Evolutionary conservation across 345 rosid species (phyloP).

Genomic region (Triadica sebifera): DNA sequence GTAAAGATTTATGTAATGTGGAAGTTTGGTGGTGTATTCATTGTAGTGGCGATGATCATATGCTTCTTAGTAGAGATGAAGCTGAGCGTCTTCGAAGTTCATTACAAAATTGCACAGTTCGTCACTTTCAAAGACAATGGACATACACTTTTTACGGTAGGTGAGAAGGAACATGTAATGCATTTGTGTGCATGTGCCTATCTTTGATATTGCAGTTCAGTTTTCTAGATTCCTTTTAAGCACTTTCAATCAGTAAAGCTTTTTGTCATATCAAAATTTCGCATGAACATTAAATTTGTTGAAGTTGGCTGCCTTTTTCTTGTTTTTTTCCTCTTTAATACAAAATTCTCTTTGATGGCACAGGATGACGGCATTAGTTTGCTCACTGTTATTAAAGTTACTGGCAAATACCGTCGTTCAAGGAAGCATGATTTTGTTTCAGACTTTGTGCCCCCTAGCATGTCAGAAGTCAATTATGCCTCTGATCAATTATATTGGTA

Average conservation of each 20-base stretch:
- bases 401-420: slow-evolving; percentile 60
- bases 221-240: not conserved
- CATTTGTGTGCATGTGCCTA: not conserved
- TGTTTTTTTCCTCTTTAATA: not conserved
- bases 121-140: slow-evolving; percentile 74
- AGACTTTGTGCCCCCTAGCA: slow-evolving; percentile 77
- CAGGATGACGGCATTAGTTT: slow-evolving; percentile 74
- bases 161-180: slow-evolving; percentile 7
- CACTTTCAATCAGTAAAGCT: not conserved
- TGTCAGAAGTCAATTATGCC: slow-evolving; percentile 46
- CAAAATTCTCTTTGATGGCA: slow-evolving; percentile 4
- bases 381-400: slow-evolving; percentile 73
- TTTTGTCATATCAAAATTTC: not conserved
- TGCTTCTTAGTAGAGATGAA: slow-evolving; percentile 80
- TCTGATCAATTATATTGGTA: slow-evolving; percentile 47
- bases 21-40: slow-evolving; percentile 8
- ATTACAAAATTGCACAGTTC: slow-evolving; percentile 60
- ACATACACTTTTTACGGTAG: slow-evolving; percentile 69
- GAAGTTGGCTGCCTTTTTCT: not conserved
- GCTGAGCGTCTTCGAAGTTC: slow-evolving; percentile 48
- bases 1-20: slow-evolving; percentile 1
- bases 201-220: not conserved
- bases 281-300: not conserved
- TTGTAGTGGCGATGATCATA: slow-evolving; percentile 69
- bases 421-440: slow-evolving; percentile 47